A percentile compares a stretch with the other conserved stretches of the same genome.
Conservation (phyloP, 768 basidiomycete genomes). For the Russula dissimulans region DNA sequence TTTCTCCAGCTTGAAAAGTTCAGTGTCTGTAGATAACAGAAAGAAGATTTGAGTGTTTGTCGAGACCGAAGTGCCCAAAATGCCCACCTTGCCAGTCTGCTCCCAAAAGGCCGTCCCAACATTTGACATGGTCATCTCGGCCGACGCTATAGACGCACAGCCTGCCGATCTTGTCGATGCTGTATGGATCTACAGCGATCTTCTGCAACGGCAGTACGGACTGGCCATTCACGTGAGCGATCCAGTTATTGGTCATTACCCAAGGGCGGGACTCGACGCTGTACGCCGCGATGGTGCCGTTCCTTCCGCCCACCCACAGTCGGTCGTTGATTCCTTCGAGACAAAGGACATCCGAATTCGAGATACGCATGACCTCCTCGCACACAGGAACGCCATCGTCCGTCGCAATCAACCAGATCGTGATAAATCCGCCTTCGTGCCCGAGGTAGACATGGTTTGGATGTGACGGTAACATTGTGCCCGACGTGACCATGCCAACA, state of each 20-base stretch:
- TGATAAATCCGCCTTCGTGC: slow-evolving; percentile 86
- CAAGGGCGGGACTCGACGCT: slow-evolving; percentile 70
- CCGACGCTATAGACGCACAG: slow-evolving; percentile 70
- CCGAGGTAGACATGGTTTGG: slow-evolving; percentile 70
- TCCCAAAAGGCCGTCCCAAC: slow-evolving; percentile 88
- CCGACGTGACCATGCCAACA: slow-evolving; percentile 76
- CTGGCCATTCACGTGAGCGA: slow-evolving; percentile 49
- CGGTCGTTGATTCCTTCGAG: slow-evolving; percentile 76
- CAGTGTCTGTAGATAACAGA: slow-evolving; percentile 44
- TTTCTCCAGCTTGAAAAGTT: slow-evolving; percentile 63
- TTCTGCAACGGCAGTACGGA: slow-evolving; percentile 45
- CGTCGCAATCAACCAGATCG: slow-evolving; percentile 61
- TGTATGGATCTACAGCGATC: slow-evolving; percentile 62
- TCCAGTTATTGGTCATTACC: slow-evolving; percentile 83
- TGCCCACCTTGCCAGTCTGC: slow-evolving; percentile 79
- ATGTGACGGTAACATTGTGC: slow-evolving; percentile 61
- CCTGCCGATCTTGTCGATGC: slow-evolving; percentile 58
- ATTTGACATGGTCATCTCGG: slow-evolving; percentile 57
- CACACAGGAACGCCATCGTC: slow-evolving; percentile 54
- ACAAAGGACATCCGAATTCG: slow-evolving; percentile 70
- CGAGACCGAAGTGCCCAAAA: background rate
- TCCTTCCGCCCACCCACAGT: slow-evolving; percentile 83
- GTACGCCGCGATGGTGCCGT: slow-evolving; percentile 74
- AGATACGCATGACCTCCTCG: slow-evolving; percentile 69
- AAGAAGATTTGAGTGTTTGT: background rate